Conservation (phyloP, 2,329 filamentous ascomycete species). For the Paecilomyces formosus region DNA sequence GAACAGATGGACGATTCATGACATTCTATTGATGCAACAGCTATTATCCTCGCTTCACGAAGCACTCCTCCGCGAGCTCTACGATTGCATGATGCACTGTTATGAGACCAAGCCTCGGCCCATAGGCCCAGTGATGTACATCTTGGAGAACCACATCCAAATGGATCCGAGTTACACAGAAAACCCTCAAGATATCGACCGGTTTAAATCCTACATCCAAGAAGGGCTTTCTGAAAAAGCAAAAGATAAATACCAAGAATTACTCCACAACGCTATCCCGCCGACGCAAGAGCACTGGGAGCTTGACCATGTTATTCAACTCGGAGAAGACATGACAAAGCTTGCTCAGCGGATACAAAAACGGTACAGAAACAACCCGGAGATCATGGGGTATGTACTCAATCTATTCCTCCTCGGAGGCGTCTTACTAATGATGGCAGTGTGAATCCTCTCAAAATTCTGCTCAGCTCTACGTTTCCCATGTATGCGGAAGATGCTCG, state of each 20-base stretch:
- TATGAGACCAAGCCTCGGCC: constrained; percentile 83
- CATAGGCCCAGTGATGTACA: constrained; percentile 69
- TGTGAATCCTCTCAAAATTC: constrained; percentile 58
- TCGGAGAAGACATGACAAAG: constrained; percentile 79
- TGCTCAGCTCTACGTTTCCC: constrained; percentile 78
- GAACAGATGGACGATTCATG: constrained; percentile 61
- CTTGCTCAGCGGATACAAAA: constrained; percentile 86
- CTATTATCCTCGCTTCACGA: constrained; percentile 71
- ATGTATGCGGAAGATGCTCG: constrained; percentile 84
- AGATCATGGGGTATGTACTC: constrained; percentile 63
- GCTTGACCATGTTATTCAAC: constrained; percentile 79
- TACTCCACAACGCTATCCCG: constrained; percentile 74
- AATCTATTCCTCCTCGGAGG: constrained; percentile 36
- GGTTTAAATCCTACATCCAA: constrained; percentile 65
- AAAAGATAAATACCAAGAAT: constrained; percentile 67
- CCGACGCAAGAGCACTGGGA: constrained; percentile 78
- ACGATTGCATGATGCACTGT: constrained; percentile 76
- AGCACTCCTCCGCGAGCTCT: constrained; percentile 76
- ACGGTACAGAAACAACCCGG: constrained; percentile 78
- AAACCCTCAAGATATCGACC: constrained; percentile 60
- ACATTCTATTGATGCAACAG: constrained; percentile 65
- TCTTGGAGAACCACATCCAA: constrained; percentile 77
- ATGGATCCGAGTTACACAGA: constrained; percentile 68
- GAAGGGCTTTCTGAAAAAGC: constrained; percentile 68
- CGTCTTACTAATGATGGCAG: constrained; percentile 18